These are phyloP conservation scores for Colletotrichum agaves DNA, from an alignment of 2,329 filamentous ascomycete species.

Conservation along the genomic window DNA sequence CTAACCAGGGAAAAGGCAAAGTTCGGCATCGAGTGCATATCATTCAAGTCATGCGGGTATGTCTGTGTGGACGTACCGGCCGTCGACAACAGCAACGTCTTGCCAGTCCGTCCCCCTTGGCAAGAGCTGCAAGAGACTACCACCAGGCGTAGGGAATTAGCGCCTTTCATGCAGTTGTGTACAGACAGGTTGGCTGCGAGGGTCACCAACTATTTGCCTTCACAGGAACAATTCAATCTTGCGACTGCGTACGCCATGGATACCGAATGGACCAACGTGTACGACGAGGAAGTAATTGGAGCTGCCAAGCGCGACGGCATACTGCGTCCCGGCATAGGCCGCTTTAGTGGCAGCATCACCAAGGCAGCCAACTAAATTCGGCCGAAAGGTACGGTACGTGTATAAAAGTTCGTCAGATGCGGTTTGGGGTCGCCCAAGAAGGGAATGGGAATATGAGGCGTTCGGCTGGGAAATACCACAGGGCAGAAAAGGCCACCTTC, in stretches of 20 bases:
- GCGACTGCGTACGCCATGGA: constrained; percentile 47
- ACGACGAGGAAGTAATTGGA: constrained; percentile 44
- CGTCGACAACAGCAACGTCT: constrained; percentile 51
- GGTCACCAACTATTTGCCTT: constrained; percentile 45
- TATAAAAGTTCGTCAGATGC: background rate
- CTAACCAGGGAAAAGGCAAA: constrained; percentile 43
- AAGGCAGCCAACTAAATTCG: constrained; percentile 12
- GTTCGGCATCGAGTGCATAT: constrained; percentile 52
- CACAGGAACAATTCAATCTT: constrained; percentile 46
- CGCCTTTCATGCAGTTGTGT: constrained; percentile 49
- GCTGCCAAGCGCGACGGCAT: constrained; percentile 51
- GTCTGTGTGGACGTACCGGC: constrained; percentile 53
- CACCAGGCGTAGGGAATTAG: constrained; percentile 31
- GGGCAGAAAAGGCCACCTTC: background rate
- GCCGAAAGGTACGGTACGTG: background rate
- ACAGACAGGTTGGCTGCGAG: constrained; percentile 50
- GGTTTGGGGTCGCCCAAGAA: too few species aligned
- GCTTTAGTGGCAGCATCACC: constrained; percentile 51
- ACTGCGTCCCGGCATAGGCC: constrained; percentile 49
- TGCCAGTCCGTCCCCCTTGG: constrained; percentile 41
- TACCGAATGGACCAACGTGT: constrained; percentile 51
- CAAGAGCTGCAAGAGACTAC: constrained; percentile 28
- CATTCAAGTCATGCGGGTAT: constrained; percentile 72
- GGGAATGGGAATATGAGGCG: background rate
- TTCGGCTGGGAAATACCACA: constrained; percentile 23